phyloP scores from a whole-genome alignment of 257 asterid genomes.

The Capsicum chinense region DNA sequence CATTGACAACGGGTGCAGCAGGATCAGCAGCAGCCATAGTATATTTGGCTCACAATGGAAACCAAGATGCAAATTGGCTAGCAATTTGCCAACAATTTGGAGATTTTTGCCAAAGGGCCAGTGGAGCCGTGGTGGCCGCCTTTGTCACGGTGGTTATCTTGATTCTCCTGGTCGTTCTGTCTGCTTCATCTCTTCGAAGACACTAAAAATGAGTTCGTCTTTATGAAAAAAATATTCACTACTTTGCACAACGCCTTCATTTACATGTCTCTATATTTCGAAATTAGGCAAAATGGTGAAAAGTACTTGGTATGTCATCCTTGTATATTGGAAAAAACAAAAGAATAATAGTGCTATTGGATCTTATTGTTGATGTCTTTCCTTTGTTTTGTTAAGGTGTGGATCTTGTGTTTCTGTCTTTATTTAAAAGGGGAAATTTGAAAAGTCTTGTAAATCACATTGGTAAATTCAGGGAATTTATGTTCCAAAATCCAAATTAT shows the following conservation, averaged over 20 bases:
- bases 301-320: neutral
- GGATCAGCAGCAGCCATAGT: constrained; percentile 72
- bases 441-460: neutral
- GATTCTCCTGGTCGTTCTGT: constrained; percentile 47
- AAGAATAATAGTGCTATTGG: neutral
- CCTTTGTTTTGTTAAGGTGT: neutral
- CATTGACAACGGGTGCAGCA: constrained; percentile 62
- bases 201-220: constrained; percentile 3
- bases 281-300: neutral
- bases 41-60: constrained; percentile 74
- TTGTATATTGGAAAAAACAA: neutral
- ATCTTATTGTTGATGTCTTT: neutral
- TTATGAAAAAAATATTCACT: neutral
- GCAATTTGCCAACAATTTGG: constrained; percentile 67
- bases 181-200: constrained; percentile 61
- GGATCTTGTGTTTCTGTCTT: neutral
- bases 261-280: neutral
- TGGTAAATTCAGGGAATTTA: neutral
- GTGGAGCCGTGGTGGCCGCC: constrained; percentile 64
- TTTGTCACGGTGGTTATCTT: constrained; percentile 51
- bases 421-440: neutral
- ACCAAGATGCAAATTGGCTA: constrained; percentile 62
- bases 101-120: constrained; percentile 59
- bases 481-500: neutral
- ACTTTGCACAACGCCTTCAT: neutral